These are phyloP conservation scores for Pseudocercospora fijiensis DNA, from an alignment of 2,329 filamentous ascomycete genomes.

Conservation along the genomic window DNA sequence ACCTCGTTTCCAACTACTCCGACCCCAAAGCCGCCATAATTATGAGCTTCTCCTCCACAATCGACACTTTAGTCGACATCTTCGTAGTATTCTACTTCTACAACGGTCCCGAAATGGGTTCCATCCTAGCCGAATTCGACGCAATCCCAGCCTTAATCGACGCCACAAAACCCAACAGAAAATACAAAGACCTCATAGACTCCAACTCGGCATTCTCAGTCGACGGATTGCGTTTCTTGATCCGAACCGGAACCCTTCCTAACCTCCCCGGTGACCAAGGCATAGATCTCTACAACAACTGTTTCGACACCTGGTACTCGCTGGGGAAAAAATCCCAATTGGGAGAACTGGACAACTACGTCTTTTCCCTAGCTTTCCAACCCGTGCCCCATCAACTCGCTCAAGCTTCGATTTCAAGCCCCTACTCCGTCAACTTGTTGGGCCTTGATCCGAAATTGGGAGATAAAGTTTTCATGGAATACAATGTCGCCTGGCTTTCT, in stretches of 20 bases:
- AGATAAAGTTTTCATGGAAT: constrained; percentile 29
- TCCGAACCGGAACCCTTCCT: constrained; percentile 43
- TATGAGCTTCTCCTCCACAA: constrained; percentile 53
- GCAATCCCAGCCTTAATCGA: constrained; percentile 24
- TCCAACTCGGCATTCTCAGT: constrained; percentile 23
- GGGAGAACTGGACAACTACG: constrained; percentile 18
- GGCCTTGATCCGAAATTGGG: constrained; percentile 22
- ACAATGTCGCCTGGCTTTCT: constrained; percentile 27
- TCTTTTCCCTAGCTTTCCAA: constrained; percentile 26
- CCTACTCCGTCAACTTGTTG: constrained; percentile 26
- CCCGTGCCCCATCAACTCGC: constrained; percentile 24
- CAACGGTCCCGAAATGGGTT: constrained; percentile 50
- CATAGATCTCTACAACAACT: constrained; percentile 22
- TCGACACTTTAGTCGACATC: constrained; percentile 48
- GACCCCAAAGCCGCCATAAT: constrained; percentile 63
- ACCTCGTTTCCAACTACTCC: constrained; percentile 59
- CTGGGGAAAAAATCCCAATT: constrained; percentile 14
- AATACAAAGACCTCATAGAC: constrained; percentile 24
- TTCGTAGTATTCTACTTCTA: constrained; percentile 64
- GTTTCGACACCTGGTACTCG: constrained; percentile 23
- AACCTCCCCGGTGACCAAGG: constrained; percentile 29
- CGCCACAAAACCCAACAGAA: constrained; percentile 15
- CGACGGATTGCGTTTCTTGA: constrained; percentile 40
- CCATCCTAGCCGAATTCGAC: constrained; percentile 59
- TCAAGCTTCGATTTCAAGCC: constrained; percentile 19